Evolutionary conservation across 805 yeast genomes (phyloP).

Genomic region (Myxozyma mucilagina): DNA sequence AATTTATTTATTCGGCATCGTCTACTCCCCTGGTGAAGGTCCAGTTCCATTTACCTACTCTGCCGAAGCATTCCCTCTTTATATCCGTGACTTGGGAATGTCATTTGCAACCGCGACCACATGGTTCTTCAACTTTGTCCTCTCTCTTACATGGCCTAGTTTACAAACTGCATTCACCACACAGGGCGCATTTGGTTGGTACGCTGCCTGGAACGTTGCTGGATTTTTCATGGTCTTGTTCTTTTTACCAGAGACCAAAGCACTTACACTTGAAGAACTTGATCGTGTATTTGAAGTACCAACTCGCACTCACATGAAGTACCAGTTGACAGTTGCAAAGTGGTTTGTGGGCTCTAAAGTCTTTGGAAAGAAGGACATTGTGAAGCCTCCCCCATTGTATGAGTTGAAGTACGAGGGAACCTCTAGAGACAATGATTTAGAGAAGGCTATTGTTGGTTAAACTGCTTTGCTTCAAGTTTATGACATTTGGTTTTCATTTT

Average conservation of each 20-base stretch:
- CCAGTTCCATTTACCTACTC: conserved; percentile 89
- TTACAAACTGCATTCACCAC: conserved; percentile 64
- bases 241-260: conserved; percentile 65
- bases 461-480: not conserved
- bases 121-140: conserved; percentile 57
- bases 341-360: conserved; percentile 38
- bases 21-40: conserved; percentile 83
- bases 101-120: conserved; percentile 67
- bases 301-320: conserved; percentile 22
- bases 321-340: conserved; percentile 44
- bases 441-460: not conserved
- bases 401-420: not conserved
- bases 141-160: conserved; percentile 80
- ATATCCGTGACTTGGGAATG: conserved; percentile 78
- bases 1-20: conserved; percentile 68
- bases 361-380: conserved; percentile 3
- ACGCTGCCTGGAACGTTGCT: conserved; percentile 83
- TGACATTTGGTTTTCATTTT: not conserved
- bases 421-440: conserved; percentile 1
- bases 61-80: conserved; percentile 80
- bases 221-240: conserved; percentile 57
- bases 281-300: conserved; percentile 39
- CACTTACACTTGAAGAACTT: conserved; percentile 60
- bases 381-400: conserved; percentile 8
- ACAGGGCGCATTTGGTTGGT: conserved; percentile 86